A percentile compares a stretch with the other conserved stretches of the same genome.
These are phyloP conservation scores for Pseudogymnoascus sp. DNA, from an alignment of 2,329 filamentous ascomycete species.

Conservation along the genomic window DNA sequence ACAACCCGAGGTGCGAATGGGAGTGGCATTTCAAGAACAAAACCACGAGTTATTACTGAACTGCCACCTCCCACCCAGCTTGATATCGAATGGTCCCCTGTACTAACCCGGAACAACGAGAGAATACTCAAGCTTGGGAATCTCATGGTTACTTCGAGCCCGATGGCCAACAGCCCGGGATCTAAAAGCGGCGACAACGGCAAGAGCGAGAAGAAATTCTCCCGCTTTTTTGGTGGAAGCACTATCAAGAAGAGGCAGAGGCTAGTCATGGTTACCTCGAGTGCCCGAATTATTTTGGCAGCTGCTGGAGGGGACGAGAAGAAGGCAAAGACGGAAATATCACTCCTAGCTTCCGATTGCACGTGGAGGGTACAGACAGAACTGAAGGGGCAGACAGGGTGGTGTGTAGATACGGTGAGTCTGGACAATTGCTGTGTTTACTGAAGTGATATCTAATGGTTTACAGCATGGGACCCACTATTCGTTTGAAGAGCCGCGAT, in stretches of 20 bases:
- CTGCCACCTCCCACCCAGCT: conserved; percentile 92
- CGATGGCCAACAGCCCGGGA: conserved; percentile 64
- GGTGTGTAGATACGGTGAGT: conserved; percentile 90
- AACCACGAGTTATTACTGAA: conserved; percentile 82
- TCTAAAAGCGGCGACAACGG: conserved; percentile 56
- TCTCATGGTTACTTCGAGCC: conserved; percentile 70
- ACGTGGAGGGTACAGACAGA: conserved; percentile 74
- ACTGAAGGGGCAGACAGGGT: conserved; percentile 77
- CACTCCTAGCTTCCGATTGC: conserved; percentile 66
- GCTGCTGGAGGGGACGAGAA: conserved; percentile 93
- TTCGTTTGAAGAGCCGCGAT: conserved; percentile 87
- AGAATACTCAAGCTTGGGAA: conserved; percentile 92
- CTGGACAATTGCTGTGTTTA: neutral
- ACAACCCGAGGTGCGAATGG: conserved; percentile 24
- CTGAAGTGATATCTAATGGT: conserved; percentile 13
- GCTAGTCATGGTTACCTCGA: conserved; percentile 89
- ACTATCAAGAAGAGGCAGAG: conserved; percentile 88
- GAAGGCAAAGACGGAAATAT: conserved; percentile 84
- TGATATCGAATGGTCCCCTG: conserved; percentile 97
- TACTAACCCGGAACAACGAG: conserved; percentile 83
- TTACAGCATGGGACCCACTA: conserved; percentile 71
- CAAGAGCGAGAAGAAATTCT: conserved; percentile 77
- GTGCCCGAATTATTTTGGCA: conserved; percentile 79
- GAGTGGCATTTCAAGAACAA: conserved; percentile 43
- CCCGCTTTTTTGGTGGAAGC: conserved; percentile 85